Base-by-base conservation (phyloP, 2,329 filamentous ascomycete species). In the Paraconiothyrium sp. region DNA sequence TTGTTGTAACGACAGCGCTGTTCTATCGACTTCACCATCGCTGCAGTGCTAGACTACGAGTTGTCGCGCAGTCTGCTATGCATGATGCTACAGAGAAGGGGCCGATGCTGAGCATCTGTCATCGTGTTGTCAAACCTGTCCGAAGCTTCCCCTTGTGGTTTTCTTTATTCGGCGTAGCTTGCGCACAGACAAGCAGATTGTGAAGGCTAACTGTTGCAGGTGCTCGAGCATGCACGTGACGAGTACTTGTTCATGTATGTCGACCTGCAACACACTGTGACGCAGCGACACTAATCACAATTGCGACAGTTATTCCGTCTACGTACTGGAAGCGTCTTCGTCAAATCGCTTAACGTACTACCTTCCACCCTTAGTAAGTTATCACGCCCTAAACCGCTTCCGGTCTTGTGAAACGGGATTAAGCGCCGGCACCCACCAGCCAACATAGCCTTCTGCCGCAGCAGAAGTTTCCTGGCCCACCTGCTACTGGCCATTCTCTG, bases 211-310 rank as follows among this genome's bases (percentile, higher is more conserved):
- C 63, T 20, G 22, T 60, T 54, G 14, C 44, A 88, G 86, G 85
- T 88, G 57, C 84, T 89, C 76, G 82, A 85, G 59, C 85, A 88
- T 79, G 85, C 86, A 43, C 82, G 85, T 69, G 91, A 93, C 72
- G 92, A 94, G 76, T 94, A 94, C 72, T 84, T 94, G 37, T 93
- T 92, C 73, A 88, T 93, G 70, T 94, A 89, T 73, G 80, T 76
- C 37, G 24, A n/a, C n/a, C 51, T 34, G 43, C 59, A 65, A 68
- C 59, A 58, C 62, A 61, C 20, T 58, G 47, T 65, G 57, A 49
- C 48, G 54, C 46, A 48, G 87, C 84, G 67, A 88, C 88, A 89
- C 75, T 88, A 89, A 67, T 83, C 89, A 58, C 85, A 89, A 60
- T 52, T 64, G 64, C 63, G 9, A 47, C 54, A 85, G 82, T 63